phyloP scores from a whole-genome alignment of 2,329 filamentous ascomycete genomes.

The Penicillium polonicum region DNA sequence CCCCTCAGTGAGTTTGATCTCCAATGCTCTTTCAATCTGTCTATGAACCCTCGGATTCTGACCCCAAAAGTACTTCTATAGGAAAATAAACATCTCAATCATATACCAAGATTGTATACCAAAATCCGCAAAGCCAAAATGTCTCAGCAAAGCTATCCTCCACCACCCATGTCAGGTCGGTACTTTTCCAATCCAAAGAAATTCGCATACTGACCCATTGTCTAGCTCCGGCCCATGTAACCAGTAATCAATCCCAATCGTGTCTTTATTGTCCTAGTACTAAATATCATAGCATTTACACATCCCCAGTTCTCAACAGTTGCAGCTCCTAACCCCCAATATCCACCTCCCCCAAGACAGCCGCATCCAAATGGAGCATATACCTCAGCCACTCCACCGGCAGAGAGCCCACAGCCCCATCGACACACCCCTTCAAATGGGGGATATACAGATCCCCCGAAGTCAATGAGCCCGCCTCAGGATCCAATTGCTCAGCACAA shows the following conservation, averaged over 20 bases:
- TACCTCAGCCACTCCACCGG: constrained; percentile 4
- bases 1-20: too few relatives aligned
- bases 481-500: not conserved
- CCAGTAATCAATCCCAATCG: constrained; percentile 4
- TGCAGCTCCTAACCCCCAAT: too few relatives aligned
- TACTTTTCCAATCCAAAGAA: rapidly evolving
- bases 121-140: too few relatives aligned
- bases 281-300: not conserved
- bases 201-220: not conserved
- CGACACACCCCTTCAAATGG: not conserved
- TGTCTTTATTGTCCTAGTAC: not conserved
- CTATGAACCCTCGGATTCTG: too few relatives aligned
- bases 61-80: too few relatives aligned
- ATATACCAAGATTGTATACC: too few relatives aligned
- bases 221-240: constrained; percentile 19
- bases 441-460: constrained; percentile 3
- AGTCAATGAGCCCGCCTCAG: not conserved
- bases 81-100: too few relatives aligned
- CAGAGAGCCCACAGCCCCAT: not conserved
- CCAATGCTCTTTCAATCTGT: too few relatives aligned
- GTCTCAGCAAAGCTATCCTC: too few relatives aligned
- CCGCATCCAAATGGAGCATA: constrained; percentile 5
- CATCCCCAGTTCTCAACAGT: too few relatives aligned
- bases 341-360: not conserved
- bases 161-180: constrained; percentile 4